Evolutionary conservation across 1,139 yeast genomes (phyloP).

Genomic region (Lizanozyma gosingica): DNA sequence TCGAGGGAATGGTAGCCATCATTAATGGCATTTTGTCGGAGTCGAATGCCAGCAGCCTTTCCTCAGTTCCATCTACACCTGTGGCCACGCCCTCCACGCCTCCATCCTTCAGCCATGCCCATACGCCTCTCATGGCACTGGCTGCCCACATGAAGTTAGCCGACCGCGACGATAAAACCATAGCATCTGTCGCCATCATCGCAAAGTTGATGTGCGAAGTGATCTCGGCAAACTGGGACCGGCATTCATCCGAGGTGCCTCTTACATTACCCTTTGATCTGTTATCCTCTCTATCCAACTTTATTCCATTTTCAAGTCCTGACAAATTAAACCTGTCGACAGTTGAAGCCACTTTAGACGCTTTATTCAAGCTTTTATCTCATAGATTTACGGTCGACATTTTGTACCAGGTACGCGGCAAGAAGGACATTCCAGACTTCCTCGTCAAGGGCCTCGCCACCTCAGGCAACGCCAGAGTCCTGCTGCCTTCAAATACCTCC

Average conservation of each 20-base stretch:
- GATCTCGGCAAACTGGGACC: conserved; percentile 22
- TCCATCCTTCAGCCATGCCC: not conserved
- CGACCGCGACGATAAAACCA: conserved; percentile 25
- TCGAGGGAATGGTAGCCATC: conserved; percentile 10
- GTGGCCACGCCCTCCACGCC: not conserved
- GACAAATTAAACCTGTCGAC: conserved; percentile 8
- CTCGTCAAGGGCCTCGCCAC: not conserved
- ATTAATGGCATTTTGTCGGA: conserved; percentile 3
- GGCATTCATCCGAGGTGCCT: conserved; percentile 1
- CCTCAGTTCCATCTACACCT: not conserved
- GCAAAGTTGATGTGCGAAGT: conserved; percentile 24
- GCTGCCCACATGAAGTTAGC: conserved; percentile 15
- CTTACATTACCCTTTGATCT: not conserved
- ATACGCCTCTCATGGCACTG: not conserved
- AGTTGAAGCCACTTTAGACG: not conserved
- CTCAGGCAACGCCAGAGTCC: not conserved
- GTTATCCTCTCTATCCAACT: not conserved
- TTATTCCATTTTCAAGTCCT: conserved; percentile 1
- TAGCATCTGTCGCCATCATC: conserved; percentile 26
- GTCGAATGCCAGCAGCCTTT: not conserved
- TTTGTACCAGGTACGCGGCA: not conserved
- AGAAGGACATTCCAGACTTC: not conserved
- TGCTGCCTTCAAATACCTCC: not conserved
- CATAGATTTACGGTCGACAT: not conserved
- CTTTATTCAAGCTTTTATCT: not conserved